Conservation (phyloP, 768 basidiomycete species). For the Brasilioporus rufonigricans region DNA sequence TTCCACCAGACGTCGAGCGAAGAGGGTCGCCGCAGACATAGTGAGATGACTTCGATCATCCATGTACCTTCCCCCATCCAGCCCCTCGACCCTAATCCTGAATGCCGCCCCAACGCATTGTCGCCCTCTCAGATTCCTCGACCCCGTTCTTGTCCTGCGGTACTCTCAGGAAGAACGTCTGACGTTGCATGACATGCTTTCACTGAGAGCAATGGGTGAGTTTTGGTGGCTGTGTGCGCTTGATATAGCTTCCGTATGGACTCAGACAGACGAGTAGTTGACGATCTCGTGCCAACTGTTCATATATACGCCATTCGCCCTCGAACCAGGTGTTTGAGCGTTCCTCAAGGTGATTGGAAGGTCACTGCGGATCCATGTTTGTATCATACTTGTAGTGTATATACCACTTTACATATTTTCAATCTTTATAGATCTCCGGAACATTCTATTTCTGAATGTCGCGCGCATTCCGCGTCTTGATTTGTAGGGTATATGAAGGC, state of each 20-base stretch:
- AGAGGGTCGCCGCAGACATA: background rate
- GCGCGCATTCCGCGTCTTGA: no score
- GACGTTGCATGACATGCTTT: background rate
- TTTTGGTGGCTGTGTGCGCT: background rate
- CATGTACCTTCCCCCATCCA: background rate
- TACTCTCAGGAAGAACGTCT: background rate
- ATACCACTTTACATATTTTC: no score
- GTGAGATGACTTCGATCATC: background rate
- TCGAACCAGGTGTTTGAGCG: background rate
- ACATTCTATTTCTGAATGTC: no score
- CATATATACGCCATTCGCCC: constrained; percentile 4
- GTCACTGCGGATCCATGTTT: no score
- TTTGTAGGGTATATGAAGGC: no score
- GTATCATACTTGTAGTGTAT: no score
- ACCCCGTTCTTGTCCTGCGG: constrained; percentile 3
- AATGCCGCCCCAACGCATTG: fast-evolving
- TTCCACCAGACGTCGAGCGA: background rate
- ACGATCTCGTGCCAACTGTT: background rate
- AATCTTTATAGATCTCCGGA: no score
- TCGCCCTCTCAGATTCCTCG: background rate
- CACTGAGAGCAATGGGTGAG: background rate
- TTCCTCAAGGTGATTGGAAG: no score
- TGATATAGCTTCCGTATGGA: background rate
- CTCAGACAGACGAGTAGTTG: background rate
- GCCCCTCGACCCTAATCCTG: background rate